Evolutionary conservation across 75 land plant genomes (phyloP), one percentile per base, ranked within the genome.

Genomic region (Adiantum capillusveneris): DNA sequence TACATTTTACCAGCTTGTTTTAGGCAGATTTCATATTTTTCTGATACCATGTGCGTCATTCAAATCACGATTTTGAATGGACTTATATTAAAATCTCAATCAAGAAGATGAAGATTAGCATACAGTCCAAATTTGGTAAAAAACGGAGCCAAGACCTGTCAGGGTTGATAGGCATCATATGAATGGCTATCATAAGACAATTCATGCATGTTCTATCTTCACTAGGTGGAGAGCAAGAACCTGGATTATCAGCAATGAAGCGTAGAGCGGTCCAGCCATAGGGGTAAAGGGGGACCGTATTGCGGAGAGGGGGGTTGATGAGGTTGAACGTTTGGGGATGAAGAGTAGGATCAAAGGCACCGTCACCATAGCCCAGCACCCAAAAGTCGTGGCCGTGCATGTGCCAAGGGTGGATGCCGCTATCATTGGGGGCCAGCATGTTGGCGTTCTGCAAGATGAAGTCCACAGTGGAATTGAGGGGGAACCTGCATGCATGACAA

Each of bases 341-440:
- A 1, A 26, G 62, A 0, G 17, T 19, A 0, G 70, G 62, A 25
- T 87, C 68, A 57, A 79, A 92, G 64, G 53, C 67, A 0, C 97
- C 94, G 2, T 60, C 22, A 11, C 97, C 97, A 39, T 77, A 73
- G 0, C 86, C 94, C 36, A 88, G 42, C 0, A 92, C 84, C 81
- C 88, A 92, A 57, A 92, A 92, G 48, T 87, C 86, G 48, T 88
- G 84, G 7, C 94, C 94, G 25, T 92, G 89, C 27, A 92, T 60
- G 66, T 88, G 94, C 79, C 94, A 85, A 0, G 89, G 94, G 58
- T 92, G 97, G 3, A 83, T 83, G 75, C 86, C 96, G 49, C 91
- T 83, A n/a, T 69, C 70, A 60, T 81, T 72, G 0, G 27, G 17
- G 6, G 20, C 31, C 63, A 81, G 57, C 1, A 65, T 74, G 59